Evolutionary conservation across 78 protist genomes (phyloP), one percentile per base, ranked within the genome.

Genomic region (Blattamonas nauphoetae): DNA sequence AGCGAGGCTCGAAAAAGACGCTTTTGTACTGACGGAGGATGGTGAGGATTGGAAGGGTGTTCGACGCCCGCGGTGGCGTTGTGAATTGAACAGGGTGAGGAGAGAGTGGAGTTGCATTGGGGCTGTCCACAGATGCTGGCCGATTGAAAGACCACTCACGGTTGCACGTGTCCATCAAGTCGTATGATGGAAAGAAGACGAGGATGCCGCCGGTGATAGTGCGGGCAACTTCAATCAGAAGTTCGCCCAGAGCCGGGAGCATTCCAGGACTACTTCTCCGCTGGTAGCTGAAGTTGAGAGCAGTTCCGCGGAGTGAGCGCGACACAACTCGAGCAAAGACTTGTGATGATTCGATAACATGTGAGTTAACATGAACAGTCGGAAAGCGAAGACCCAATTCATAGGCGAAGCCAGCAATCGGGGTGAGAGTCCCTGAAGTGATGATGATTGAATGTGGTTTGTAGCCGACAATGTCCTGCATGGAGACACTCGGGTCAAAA

Each of bases 401-500:
- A 42, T 36, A 43, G 6, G 88, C 78, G 35, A 85, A 2, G 1
- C 34, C 6, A 44, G 42, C 64, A 1, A 46, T 41, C 3, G 88
- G 88, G 1, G 78, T 85, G 43, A 85, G 78, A 34, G 88, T 85
- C 45, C 78, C 88, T 34, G 88, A 85, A 44, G 88, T 85, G 43
- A 85, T 77, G 78, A 85, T 55, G 71, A 55, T 55, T 11, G 71
- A 55, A 11, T 21, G 71, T 55, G 71, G 11, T 21, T 55, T 55
- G 38, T 55, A 21, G 38, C 21, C 71, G 38, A 21, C 21, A 29
- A 55, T 55, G 38, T 55, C 71, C 21, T 21, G 11, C 71, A 55
- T 55, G 38, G 71, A 29, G 71, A 55, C 21, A 11, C 38, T 29
- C 38, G 71, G 71, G 21, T 55, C 71, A 21, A 55, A 55, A 21